Base-by-base conservation (phyloP, 768 basidiomycete genomes). In the Leccinum olivaceopallidum region DNA sequence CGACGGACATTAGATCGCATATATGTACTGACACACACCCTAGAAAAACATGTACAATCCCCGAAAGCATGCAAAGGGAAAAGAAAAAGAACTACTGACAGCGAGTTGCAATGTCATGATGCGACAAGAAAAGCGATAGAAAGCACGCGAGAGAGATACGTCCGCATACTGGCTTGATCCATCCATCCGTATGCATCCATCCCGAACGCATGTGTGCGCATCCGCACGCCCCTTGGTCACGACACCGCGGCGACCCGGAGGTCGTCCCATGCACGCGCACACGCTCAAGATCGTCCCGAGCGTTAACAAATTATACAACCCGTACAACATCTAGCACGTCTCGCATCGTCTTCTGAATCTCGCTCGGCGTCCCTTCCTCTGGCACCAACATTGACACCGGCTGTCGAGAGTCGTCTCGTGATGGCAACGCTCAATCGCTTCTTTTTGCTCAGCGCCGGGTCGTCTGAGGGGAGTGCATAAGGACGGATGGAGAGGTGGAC, bases 401-500 rank as follows among this genome's bases (percentile, higher is more conserved):
- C 48, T 0, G 63, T 56, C 14, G 67, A 66, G 34, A 59, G 56
- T n/a, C 73, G 67, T 32, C 76, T 65, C 8, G 69, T 39, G n/a
- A 73, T 63, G 10, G 70, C 70, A 14, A 68, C 60, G 32, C 67
- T 69, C 57, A 76, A 63, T 18, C 72, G 64, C 56, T 77, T 79
- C 71, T 85, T 87, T 74, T 90, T 89, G 75, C 83, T 84, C 42
- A 80, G 69, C 4, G 78, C 70, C 14, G 80, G 80, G 44, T 79
- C 82, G 26, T 86, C 81, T 14, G 78, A 72, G 2, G 81, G 76
- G 4, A 80, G 80, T 2, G 80, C 80, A 58, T 79, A 81, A 0
- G 88, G 81, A 13, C 90, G 81, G 56, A 92, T 82, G 32, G 88
- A 89, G 39, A 92, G 78, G 68, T 92, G 90, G 34, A 92, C 85